Conservation (phyloP, 2,329 filamentous ascomycete species). For the Fusarium sp. region DNA sequence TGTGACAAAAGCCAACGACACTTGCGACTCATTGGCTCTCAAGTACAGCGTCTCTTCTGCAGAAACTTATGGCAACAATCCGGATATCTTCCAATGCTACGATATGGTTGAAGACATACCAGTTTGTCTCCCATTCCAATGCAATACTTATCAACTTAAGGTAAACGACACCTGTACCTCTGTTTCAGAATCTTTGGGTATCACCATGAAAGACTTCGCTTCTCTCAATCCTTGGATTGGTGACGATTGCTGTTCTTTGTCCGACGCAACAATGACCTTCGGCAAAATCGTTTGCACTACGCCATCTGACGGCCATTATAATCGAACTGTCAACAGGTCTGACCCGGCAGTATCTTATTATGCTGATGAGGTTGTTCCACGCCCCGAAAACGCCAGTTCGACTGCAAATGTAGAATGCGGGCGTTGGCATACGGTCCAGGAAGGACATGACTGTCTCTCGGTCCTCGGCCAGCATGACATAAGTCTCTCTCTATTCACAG, state of each 20-base stretch:
- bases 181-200: not conserved
- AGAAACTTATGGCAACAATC: not conserved
- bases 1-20: not conserved
- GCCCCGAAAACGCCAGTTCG: not conserved
- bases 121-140: not conserved
- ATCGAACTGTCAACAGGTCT: not conserved
- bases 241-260: not conserved
- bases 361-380: not conserved
- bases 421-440: not conserved
- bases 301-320: not conserved
- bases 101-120: not conserved
- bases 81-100: not conserved
- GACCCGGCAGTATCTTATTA: not conserved
- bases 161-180: not conserved
- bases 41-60: not conserved
- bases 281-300: not conserved
- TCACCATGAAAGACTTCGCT: not conserved
- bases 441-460: not conserved
- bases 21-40: not conserved
- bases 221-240: not conserved
- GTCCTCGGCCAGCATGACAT: not conserved
- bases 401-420: not conserved
- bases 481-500: not conserved
- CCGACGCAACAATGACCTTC: not conserved
- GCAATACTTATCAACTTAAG: not conserved